phyloP scores from a whole-genome alignment of 805 yeast genomes.

The Starmerella apis region DNA sequence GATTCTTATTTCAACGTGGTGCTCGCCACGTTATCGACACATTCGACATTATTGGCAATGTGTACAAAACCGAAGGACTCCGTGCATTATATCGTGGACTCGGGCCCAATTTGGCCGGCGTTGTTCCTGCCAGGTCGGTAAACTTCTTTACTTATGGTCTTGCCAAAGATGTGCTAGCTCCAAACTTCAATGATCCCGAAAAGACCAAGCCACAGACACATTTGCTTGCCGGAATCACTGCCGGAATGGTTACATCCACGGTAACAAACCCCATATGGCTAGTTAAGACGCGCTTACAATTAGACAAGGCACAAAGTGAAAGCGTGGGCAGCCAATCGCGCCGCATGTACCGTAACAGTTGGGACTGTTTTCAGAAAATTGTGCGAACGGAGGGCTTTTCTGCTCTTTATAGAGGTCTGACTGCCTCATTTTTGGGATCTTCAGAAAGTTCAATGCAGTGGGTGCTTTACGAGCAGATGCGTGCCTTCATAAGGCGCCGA shows the following conservation, averaged over 20 bases:
- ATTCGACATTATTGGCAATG: constrained; percentile 53
- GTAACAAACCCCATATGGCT: constrained; percentile 98
- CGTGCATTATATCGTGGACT: constrained; percentile 84
- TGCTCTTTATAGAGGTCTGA: constrained; percentile 80
- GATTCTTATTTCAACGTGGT: constrained; percentile 37
- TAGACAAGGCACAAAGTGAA: constrained; percentile 49
- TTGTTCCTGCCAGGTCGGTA: constrained; percentile 93
- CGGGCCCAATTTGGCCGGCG: constrained; percentile 95
- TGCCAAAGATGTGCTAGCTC: constrained; percentile 67
- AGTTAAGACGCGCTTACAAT: constrained; percentile 84
- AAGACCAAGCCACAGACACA: constrained; percentile 74
- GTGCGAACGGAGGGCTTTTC: constrained; percentile 63
- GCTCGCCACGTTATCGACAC: constrained; percentile 76
- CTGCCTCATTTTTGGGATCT: constrained; percentile 91
- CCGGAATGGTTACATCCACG: constrained; percentile 90
- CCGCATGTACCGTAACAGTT: constrained; percentile 65
- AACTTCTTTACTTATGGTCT: constrained; percentile 94
- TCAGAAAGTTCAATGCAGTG: constrained; percentile 89
- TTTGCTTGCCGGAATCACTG: constrained; percentile 72
- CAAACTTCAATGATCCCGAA: constrained; percentile 55
- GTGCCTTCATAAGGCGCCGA: constrained; percentile 40
- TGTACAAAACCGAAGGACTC: constrained; percentile 69
- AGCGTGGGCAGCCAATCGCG: constrained; percentile 16
- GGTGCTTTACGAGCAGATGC: constrained; percentile 95
- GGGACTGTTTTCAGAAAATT: constrained; percentile 70